A percentile compares a stretch with the other conserved stretches of the same genome.
Evolutionary conservation across 1,139 yeast species (phyloP).

Genomic region (Arxiozyma telluris): DNA sequence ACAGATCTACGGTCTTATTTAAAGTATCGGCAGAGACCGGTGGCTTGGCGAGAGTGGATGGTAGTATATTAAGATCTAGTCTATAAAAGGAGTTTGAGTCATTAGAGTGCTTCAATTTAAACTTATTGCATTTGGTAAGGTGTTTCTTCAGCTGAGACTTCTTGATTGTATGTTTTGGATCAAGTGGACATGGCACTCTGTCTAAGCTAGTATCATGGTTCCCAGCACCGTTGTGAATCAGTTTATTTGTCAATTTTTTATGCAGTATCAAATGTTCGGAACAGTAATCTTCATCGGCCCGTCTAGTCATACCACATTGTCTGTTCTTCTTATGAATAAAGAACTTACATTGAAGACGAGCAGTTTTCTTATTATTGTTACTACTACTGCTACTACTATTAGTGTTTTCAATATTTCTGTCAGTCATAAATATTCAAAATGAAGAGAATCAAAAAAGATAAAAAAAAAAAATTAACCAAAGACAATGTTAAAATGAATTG

Average conservation of each 20-base stretch:
- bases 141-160: slow-evolving; percentile 48
- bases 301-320: slow-evolving; percentile 25
- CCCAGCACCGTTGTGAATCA: neutral
- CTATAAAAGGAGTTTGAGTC: slow-evolving; percentile 23
- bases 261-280: slow-evolving; percentile 18
- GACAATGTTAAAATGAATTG: too few species aligned
- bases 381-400: too few species aligned
- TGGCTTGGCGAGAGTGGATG: neutral
- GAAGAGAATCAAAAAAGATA: too few species aligned
- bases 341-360: slow-evolving; percentile 18
- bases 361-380: neutral
- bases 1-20: slow-evolving; percentile 14
- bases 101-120: slow-evolving; percentile 36
- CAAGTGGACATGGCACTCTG: slow-evolving; percentile 70
- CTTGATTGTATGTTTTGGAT: slow-evolving; percentile 69
- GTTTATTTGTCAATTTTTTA: slow-evolving; percentile 4
- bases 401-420: neutral
- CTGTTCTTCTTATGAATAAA: slow-evolving; percentile 21
- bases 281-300: slow-evolving; percentile 15
- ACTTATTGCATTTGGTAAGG: slow-evolving; percentile 50
- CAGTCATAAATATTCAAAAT: neutral
- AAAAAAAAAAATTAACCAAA: too few species aligned
- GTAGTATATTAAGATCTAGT: slow-evolving; percentile 16
- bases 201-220: neutral
- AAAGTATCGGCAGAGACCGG: neutral